Evolutionary conservation across 2,329 filamentous ascomycete species (phyloP), one percentile per base, ranked within the genome.

Genomic region (Botrytis fabae): DNA sequence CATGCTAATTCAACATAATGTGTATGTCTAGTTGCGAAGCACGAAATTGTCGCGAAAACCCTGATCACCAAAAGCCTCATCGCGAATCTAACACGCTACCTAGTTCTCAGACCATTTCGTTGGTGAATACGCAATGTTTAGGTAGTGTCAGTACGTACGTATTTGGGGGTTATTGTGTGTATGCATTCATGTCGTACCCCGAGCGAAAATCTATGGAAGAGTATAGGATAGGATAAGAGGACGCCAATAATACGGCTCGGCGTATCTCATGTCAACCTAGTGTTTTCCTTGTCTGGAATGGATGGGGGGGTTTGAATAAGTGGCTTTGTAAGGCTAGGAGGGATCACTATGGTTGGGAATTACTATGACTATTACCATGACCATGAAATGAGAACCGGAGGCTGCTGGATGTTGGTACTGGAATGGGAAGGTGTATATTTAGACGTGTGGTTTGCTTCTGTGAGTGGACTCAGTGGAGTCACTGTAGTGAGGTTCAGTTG

Each of bases 401-500:
- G 46, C 35, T n/a, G 48, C 64, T 28, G 32, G 35, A n/a, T 42
- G 25, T 40, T 40, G 64, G 48, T 32, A 42, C 64, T 57, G 48
- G n/a, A 57, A 54, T 42, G 20, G 48, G 65, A 68, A 68, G 65
- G 64, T 68, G 64, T 68, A 42, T 40, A 54, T 68, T 68, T 68
- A 40, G 22, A 61, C 10, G 20, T 54, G 46, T 54, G 64, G 35
- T 68, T 68, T 57, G 65, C 46, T 25, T 57, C 9, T 40, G n/a
- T 8, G 35, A 32, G 65, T 65, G 35, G 35, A 35, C 35, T 35
- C 35, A 35, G 35, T 35, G 62, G 62, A 35, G n/a, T n/a, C n/a
- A n/a, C n/a, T n/a, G n/a, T n/a, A n/a, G 62, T 42, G 48, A 68
- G 48, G 35, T 42, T 54, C 22, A 57, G 22, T 68, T 40, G 18